Conservation (phyloP, 2,329 filamentous ascomycete species). For the Trichophyton benhamiae region DNA sequence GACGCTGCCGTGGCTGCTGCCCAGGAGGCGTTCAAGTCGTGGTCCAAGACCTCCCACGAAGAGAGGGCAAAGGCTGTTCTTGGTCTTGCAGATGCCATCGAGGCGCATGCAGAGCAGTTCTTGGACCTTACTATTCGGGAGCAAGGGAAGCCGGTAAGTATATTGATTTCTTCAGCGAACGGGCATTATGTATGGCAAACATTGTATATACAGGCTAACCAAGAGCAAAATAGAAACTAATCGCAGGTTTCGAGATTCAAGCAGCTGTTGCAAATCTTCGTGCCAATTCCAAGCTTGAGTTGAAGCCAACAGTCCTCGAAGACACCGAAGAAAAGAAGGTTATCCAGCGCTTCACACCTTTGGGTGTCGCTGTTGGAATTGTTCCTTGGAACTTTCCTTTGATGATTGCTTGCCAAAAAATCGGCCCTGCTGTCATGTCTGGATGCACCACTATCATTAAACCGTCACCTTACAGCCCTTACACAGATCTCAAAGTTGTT, state of each 20-base stretch:
- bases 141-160: constrained; percentile 28
- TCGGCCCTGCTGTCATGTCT: constrained; percentile 39
- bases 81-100: constrained; percentile 25
- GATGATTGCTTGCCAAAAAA: constrained; percentile 38
- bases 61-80: constrained; percentile 24
- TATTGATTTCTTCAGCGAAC: neutral
- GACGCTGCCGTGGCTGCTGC: constrained; percentile 40
- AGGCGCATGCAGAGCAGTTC: constrained; percentile 26
- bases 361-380: constrained; percentile 40
- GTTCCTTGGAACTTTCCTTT: constrained; percentile 48
- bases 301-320: constrained; percentile 35
- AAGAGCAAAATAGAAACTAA: neutral
- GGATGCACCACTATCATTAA: constrained; percentile 47
- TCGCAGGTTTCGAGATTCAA: constrained; percentile 16
- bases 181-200: neutral
- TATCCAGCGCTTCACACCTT: constrained; percentile 26
- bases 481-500: constrained; percentile 40
- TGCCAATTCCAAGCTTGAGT: constrained; percentile 20
- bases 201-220: neutral
- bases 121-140: constrained; percentile 31
- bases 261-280: constrained; percentile 15
- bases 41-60: constrained; percentile 29
- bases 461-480: constrained; percentile 44
- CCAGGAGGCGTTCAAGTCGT: constrained; percentile 36
- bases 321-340: constrained; percentile 33